These are phyloP conservation scores for Aspergillus caelatus DNA, from an alignment of 2,329 filamentous ascomycete species.

Conservation along the genomic window DNA sequence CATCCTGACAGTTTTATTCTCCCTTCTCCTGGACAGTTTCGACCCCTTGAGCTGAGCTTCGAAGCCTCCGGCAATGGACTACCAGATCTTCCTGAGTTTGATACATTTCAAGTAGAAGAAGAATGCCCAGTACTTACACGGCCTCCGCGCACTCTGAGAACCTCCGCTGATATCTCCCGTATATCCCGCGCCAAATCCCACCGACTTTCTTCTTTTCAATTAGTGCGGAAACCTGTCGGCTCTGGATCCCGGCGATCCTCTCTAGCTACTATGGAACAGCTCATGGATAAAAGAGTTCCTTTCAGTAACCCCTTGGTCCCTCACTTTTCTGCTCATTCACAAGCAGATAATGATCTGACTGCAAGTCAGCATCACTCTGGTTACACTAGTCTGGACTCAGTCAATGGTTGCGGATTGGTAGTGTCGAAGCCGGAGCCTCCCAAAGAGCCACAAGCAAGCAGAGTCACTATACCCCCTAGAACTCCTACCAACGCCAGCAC, in stretches of 20 bases:
- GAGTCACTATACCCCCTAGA: constrained; percentile 16
- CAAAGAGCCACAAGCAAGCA: constrained; percentile 7
- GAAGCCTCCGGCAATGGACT: constrained; percentile 47
- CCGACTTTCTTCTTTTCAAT: constrained; percentile 28
- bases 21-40: constrained; percentile 29
- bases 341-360: constrained; percentile 18
- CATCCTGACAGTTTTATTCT: constrained; percentile 15
- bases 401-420: constrained; percentile 11
- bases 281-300: constrained; percentile 21
- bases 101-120: constrained; percentile 39
- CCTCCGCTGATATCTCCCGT: constrained; percentile 22
- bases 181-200: constrained; percentile 22
- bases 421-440: not conserved
- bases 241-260: constrained; percentile 34
- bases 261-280: constrained; percentile 26
- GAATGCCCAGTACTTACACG: constrained; percentile 25
- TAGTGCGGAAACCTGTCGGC: constrained; percentile 43
- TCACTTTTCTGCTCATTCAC: constrained; percentile 31
- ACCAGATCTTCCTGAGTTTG: constrained; percentile 50
- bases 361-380: constrained; percentile 15
- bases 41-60: constrained; percentile 52
- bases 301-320: constrained; percentile 30
- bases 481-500: constrained; percentile 25
- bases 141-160: constrained; percentile 38
- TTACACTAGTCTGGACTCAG: constrained; percentile 17